These are phyloP conservation scores for Eimeria sp. DNA, from an alignment of 169 alveolate genomes.

Conservation along the genomic window DNA sequence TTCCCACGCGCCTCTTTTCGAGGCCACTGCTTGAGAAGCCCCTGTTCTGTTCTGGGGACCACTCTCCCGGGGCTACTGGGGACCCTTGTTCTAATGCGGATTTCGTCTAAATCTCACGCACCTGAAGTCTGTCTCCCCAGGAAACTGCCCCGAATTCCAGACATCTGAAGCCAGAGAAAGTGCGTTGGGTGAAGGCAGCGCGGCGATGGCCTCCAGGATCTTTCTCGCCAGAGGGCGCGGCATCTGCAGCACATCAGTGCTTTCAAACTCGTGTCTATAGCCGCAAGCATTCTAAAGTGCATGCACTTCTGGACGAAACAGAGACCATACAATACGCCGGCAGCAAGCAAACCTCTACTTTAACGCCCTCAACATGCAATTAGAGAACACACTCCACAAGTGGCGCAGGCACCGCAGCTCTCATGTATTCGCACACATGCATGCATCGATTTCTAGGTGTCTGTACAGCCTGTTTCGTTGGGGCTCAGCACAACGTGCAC, in stretches of 20 bases:
- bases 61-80: not conserved
- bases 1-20: not conserved
- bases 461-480: no score
- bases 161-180: not conserved
- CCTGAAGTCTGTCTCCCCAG: slow-evolving; percentile 53
- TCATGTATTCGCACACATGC: no score
- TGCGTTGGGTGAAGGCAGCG: not conserved
- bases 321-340: not conserved
- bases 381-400: no score
- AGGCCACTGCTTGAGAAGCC: not conserved
- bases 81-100: not conserved
- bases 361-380: no score
- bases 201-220: not conserved
- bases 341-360: not conserved
- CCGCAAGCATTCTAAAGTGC: not conserved
- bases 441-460: no score
- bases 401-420: no score
- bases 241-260: not conserved
- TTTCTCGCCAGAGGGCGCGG: not conserved
- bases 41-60: not conserved
- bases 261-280: not conserved
- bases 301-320: not conserved
- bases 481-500: no score
- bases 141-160: slow-evolving; percentile 18
- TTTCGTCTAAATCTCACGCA: not conserved